Percentiles rank a stretch among this genome's conserved stretches.
phyloP scores from a whole-genome alignment of 1,284 basidiomycete genomes.

The Irpex sp. region DNA sequence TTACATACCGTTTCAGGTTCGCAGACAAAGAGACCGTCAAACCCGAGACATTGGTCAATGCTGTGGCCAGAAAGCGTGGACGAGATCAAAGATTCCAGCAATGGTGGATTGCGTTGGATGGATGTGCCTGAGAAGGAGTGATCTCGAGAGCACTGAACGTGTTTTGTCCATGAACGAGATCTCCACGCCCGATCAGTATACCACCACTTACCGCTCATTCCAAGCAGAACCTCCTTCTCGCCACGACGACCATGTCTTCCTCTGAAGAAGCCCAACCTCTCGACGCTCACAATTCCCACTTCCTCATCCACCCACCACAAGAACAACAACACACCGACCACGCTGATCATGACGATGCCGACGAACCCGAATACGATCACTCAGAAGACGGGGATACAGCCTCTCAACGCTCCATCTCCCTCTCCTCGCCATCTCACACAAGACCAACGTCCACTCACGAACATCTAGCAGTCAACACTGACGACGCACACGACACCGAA shows the following conservation, averaged over 20 bases:
- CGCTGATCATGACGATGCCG: slow-evolving; percentile 1
- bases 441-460: slow-evolving; percentile 18
- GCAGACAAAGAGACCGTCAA: no score
- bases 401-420: slow-evolving; percentile 71
- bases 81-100: no score
- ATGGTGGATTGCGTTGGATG: no score
- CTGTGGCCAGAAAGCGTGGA: no score
- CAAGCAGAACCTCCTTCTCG: not conserved
- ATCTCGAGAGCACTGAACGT: no score
- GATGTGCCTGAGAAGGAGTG: no score
- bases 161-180: no score
- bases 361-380: slow-evolving; percentile 23
- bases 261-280: not conserved
- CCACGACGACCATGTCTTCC: not conserved
- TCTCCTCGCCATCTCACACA: slow-evolving; percentile 48
- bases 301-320: slow-evolving; percentile 20
- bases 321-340: slow-evolving; percentile 17
- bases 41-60: no score
- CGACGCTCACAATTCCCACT: slow-evolving; percentile 20
- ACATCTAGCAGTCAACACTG: not conserved
- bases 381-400: slow-evolving; percentile 62
- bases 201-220: no score
- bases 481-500: slow-evolving; percentile 21
- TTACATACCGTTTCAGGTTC: no score
- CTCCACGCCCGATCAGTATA: no score